These are phyloP conservation scores for Saturnispora saitoi DNA, from an alignment of 805 yeast species.

Conservation along the genomic window DNA sequence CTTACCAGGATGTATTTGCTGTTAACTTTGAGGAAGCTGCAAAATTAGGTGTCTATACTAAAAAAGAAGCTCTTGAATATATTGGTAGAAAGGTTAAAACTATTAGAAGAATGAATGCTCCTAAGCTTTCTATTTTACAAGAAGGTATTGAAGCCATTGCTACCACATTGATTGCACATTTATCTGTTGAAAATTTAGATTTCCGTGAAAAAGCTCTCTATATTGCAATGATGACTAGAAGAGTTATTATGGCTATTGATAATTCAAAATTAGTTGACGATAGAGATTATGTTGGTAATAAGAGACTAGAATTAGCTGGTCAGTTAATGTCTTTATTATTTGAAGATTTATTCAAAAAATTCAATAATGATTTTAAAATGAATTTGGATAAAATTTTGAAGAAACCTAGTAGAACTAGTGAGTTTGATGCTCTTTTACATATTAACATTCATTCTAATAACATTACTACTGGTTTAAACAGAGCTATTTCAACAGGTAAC, in stretches of 20 bases:
- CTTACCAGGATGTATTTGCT: slow-evolving; percentile 86
- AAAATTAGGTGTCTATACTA: slow-evolving; percentile 75
- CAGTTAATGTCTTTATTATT: slow-evolving; percentile 90
- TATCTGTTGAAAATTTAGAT: slow-evolving; percentile 72
- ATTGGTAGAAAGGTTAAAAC: slow-evolving; percentile 90
- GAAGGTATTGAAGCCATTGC: slow-evolving; percentile 97
- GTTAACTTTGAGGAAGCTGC: slow-evolving; percentile 93
- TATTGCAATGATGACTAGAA: slow-evolving; percentile 92
- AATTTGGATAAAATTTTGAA: slow-evolving; percentile 88
- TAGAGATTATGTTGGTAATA: slow-evolving; percentile 97
- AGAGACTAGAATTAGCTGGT: slow-evolving; percentile 94
- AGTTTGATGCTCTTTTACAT: slow-evolving; percentile 85
- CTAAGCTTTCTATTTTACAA: slow-evolving; percentile 70
- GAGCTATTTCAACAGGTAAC: slow-evolving; percentile 97
- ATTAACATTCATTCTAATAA: slow-evolving; percentile 88
- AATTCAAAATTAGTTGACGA: slow-evolving; percentile 96
- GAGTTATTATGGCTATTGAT: slow-evolving; percentile 92
- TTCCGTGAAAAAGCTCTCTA: slow-evolving; percentile 92
- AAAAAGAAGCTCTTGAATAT: slow-evolving; percentile 86
- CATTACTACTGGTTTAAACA: slow-evolving; percentile 86
- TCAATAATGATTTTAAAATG: slow-evolving; percentile 89
- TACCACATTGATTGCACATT: slow-evolving; percentile 91
- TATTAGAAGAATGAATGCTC: slow-evolving; percentile 76
- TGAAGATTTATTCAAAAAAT: slow-evolving; percentile 95
- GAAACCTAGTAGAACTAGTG: slow-evolving; percentile 90